A percentile compares a stretch with the other conserved stretches of the same genome.
phyloP scores from a whole-genome alignment of 2,329 filamentous ascomycete species.

The Xylaria sp. region DNA sequence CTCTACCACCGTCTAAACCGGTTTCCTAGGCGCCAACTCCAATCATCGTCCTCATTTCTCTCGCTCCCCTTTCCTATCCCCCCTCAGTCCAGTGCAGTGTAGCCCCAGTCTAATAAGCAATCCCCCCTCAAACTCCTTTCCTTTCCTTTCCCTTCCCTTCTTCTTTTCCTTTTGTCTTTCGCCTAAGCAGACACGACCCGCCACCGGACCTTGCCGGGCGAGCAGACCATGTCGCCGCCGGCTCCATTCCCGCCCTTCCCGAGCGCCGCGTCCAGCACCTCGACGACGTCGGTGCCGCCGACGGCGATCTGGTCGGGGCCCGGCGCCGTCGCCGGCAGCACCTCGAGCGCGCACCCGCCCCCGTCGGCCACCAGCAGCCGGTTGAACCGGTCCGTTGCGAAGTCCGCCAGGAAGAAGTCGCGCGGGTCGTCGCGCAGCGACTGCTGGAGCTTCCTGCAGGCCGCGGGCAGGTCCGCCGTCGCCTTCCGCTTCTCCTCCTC shows the following conservation, averaged over 20 bases:
- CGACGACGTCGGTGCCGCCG: constrained; percentile 23
- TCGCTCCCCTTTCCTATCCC: no score
- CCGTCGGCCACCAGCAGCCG: constrained; percentile 10
- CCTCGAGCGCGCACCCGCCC: constrained; percentile 19
- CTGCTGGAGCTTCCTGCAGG: constrained; percentile 9
- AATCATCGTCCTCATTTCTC: no score
- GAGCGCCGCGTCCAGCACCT: constrained; percentile 17
- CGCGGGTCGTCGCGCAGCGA: constrained; percentile 4
- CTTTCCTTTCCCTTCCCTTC: no score
- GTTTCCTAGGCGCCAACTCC: no score
- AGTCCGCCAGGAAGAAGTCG: constrained; percentile 26
- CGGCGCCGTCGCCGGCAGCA: constrained; percentile 21
- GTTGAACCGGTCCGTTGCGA: constrained; percentile 19
- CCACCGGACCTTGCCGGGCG: constrained; percentile 22
- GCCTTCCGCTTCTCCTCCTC: no score
- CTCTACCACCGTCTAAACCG: no score
- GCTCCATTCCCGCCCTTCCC: constrained; percentile 9
- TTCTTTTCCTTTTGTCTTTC: no score
- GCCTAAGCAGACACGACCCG: no score
- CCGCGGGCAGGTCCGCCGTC: constrained; percentile 11
- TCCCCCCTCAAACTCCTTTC: no score
- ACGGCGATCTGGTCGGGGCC: constrained; percentile 26
- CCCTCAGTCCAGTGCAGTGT: no score
- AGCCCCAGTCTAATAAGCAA: no score
- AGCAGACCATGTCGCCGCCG: constrained; percentile 25